Conservation (phyloP, 2,329 filamentous ascomycete genomes). For the Colletotrichum sp. region DNA sequence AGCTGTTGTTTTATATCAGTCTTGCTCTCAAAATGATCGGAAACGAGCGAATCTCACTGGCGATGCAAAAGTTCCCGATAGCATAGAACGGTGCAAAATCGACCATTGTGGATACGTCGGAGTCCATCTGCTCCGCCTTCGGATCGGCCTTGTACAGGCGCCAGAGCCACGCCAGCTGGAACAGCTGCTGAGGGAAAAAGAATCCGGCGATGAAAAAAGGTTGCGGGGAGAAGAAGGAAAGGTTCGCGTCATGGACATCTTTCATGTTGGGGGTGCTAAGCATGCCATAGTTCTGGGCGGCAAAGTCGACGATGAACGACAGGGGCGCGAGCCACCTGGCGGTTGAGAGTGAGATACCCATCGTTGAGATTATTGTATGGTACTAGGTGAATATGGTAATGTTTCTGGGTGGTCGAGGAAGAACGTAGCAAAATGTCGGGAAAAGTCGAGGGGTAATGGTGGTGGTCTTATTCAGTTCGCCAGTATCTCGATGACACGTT, state of each 20-base stretch:
- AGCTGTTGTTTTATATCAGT: conserved; percentile 29
- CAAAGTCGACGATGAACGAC: conserved; percentile 62
- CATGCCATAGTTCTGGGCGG: conserved; percentile 64
- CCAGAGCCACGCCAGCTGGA: conserved; percentile 64
- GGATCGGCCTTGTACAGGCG: conserved; percentile 55
- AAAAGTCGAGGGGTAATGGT: neutral
- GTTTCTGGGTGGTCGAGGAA: neutral
- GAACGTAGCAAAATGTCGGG: fast-evolving
- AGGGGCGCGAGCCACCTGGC: conserved; percentile 58
- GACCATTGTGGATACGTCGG: conserved; percentile 53
- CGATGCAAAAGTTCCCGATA: conserved; percentile 64
- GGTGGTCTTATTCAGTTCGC: neutral
- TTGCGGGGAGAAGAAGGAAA: conserved; percentile 64
- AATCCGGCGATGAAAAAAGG: conserved; percentile 64
- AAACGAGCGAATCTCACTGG: conserved; percentile 42
- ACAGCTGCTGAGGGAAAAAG: conserved; percentile 66
- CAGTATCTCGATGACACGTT: neutral
- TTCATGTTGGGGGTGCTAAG: conserved; percentile 63
- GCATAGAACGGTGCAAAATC: conserved; percentile 61
- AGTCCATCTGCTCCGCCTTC: conserved; percentile 37
- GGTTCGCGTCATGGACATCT: conserved; percentile 60
- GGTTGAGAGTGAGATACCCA: conserved; percentile 59
- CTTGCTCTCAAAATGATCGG: fast-evolving
- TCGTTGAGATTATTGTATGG: conserved; percentile 25
- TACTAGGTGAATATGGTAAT: too few relatives aligned